phyloP scores from a whole-genome alignment of 1,284 basidiomycete genomes.

The Filobasidium uniguttulatum region DNA sequence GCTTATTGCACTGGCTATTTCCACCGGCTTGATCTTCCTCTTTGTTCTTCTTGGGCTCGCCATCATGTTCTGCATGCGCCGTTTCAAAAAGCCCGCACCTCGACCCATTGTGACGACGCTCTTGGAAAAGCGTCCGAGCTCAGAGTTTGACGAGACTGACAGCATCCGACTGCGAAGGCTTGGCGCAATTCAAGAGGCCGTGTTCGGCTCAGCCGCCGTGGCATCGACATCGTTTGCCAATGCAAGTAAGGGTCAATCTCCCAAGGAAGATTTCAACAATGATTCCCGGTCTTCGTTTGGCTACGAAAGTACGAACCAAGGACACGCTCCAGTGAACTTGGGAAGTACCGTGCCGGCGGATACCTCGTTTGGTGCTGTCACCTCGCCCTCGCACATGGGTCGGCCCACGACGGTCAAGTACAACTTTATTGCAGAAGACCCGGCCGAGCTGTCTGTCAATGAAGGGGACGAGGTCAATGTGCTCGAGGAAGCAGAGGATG shows the following conservation, averaged over 20 bases:
- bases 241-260: not conserved
- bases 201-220: slow-evolving; percentile 39
- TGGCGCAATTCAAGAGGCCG: slow-evolving; percentile 50
- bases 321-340: slow-evolving; percentile 35
- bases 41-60: slow-evolving; percentile 75
- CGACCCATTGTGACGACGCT: slow-evolving; percentile 45
- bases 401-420: slow-evolving; percentile 14
- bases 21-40: slow-evolving; percentile 85
- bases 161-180: slow-evolving; percentile 16
- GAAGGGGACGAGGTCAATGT: slow-evolving; percentile 61
- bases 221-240: slow-evolving; percentile 7
- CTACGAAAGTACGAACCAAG: slow-evolving; percentile 38
- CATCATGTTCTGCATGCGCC: slow-evolving; percentile 65
- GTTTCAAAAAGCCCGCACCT: slow-evolving; percentile 44
- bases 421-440: slow-evolving; percentile 54
- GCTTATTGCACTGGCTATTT: slow-evolving; percentile 90
- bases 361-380: not conserved
- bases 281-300: slow-evolving; percentile 1
- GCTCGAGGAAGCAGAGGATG: slow-evolving; percentile 40
- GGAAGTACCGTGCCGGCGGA: not conserved
- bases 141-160: slow-evolving; percentile 49
- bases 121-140: slow-evolving; percentile 50
- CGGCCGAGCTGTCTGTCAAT: slow-evolving; percentile 56
- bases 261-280: not conserved
- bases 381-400: slow-evolving; percentile 10